phyloP scores from a whole-genome alignment of 2,329 filamentous ascomycete genomes.

The Neofusicoccum laricinum region DNA sequence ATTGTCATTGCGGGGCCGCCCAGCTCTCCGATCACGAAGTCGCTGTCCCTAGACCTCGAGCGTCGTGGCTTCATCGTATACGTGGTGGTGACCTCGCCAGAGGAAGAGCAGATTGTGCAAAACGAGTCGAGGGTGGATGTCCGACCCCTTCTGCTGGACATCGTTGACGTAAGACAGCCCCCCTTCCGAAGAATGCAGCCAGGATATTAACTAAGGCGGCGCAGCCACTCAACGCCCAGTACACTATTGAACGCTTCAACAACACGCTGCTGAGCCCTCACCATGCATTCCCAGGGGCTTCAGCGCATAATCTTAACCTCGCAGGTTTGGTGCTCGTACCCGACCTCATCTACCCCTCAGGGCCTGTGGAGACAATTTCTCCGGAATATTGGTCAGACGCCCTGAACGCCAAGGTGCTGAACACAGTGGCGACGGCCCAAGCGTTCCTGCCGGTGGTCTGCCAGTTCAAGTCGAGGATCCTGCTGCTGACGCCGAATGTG shows the following conservation, averaged over 20 bases:
- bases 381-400: constrained; percentile 83
- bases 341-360: constrained; percentile 71
- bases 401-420: constrained; percentile 86
- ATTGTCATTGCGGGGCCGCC: constrained; percentile 86
- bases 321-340: constrained; percentile 82
- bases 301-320: constrained; percentile 71
- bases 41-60: constrained; percentile 82
- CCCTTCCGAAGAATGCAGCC: constrained; percentile 11
- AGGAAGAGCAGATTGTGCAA: constrained; percentile 79
- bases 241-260: constrained; percentile 69
- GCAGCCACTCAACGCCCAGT: constrained; percentile 65
- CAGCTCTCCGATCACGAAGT: constrained; percentile 77
- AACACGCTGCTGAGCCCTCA: constrained; percentile 71
- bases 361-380: constrained; percentile 80
- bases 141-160: constrained; percentile 75
- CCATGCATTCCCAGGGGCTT: constrained; percentile 70
- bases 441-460: constrained; percentile 65
- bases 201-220: constrained; percentile 21
- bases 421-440: constrained; percentile 84
- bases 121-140: constrained; percentile 78
- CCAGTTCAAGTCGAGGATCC: constrained; percentile 61
- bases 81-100: constrained; percentile 77
- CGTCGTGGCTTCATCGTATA: constrained; percentile 91
- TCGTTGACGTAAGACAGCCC: constrained; percentile 64
- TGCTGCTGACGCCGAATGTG: constrained; percentile 77